These are phyloP conservation scores for Cryptomeria japonica DNA, from an alignment of 75 land plant species.

Conservation along the genomic window DNA sequence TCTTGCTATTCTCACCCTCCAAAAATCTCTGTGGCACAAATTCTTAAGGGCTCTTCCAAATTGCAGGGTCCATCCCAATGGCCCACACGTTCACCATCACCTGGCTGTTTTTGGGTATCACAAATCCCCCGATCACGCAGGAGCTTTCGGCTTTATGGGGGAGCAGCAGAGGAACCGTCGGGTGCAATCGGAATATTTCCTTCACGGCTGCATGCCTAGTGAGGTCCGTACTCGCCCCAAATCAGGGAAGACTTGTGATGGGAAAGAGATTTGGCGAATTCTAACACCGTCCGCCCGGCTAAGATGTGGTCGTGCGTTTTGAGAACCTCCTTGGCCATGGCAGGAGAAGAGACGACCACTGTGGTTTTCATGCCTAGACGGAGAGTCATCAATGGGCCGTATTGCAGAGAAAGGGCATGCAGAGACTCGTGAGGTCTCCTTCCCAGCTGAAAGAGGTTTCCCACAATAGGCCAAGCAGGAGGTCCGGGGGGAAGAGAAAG, in stretches of 20 bases:
- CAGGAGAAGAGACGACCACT: slow-evolving; percentile 32
- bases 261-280: slow-evolving; percentile 18
- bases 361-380: slow-evolving; percentile 35
- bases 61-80: slow-evolving; percentile 52
- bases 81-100: slow-evolving; percentile 65
- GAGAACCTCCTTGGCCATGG: slow-evolving; percentile 38
- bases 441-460: slow-evolving; percentile 33
- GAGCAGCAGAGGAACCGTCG: slow-evolving; percentile 68
- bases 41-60: slow-evolving; percentile 55
- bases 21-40: slow-evolving; percentile 62
- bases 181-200: slow-evolving; percentile 51
- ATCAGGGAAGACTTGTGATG: slow-evolving; percentile 17
- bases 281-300: slow-evolving; percentile 26
- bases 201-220: slow-evolving; percentile 39
- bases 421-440: background rate
- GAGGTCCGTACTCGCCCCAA: slow-evolving; percentile 37
- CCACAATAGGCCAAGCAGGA: slow-evolving; percentile 29
- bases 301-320: slow-evolving; percentile 36
- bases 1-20: slow-evolving; percentile 33
- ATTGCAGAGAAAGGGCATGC: background rate
- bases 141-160: slow-evolving; percentile 45
- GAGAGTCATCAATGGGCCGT: slow-evolving; percentile 45
- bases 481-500: slow-evolving; percentile 25
- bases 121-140: slow-evolving; percentile 41
- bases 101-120: slow-evolving; percentile 13